Percentiles rank a stretch among this genome's conserved stretches.
Evolutionary conservation across 169 alveolate species (phyloP).

Genomic region (Cryptosporidium viatorum): DNA sequence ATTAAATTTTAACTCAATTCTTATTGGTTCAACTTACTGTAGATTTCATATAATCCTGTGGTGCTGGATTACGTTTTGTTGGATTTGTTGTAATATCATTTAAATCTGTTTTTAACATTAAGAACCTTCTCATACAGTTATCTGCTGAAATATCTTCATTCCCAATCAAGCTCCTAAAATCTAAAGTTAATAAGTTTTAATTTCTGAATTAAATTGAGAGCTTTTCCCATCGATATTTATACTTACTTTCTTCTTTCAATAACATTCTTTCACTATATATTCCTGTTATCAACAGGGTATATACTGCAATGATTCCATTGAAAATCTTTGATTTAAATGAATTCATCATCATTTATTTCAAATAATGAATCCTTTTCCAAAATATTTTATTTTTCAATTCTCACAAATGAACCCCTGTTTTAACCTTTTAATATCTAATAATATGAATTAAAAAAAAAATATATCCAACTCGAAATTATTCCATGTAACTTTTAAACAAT

Average conservation of each 20-base stretch:
- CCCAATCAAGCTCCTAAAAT: not conserved
- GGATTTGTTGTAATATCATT: conserved; percentile 61
- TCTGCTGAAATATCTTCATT: conserved; percentile 38
- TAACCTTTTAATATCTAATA: not conserved
- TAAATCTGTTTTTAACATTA: conserved; percentile 48
- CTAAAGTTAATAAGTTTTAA: not conserved
- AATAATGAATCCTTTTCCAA: not conserved
- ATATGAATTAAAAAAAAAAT: not conserved
- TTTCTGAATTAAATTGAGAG: not conserved
- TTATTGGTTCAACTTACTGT: conserved; percentile 29
- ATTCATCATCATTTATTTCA: not conserved
- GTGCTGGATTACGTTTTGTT: conserved; percentile 65
- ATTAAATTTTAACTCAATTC: not conserved
- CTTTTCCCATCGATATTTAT: not conserved
- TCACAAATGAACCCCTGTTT: not conserved
- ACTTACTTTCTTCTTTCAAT: not conserved
- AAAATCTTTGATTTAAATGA: not conserved
- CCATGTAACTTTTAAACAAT: conserved; percentile 14
- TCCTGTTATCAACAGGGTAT: not conserved
- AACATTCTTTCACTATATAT: not conserved
- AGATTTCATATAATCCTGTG: conserved; percentile 44
- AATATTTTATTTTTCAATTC: not conserved
- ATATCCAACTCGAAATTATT: not conserved
- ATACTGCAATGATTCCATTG: not conserved
- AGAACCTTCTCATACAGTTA: conserved; percentile 45